Conservation (phyloP, 2,329 filamentous ascomycete species). For the Zymoseptoria passerinii region DNA sequence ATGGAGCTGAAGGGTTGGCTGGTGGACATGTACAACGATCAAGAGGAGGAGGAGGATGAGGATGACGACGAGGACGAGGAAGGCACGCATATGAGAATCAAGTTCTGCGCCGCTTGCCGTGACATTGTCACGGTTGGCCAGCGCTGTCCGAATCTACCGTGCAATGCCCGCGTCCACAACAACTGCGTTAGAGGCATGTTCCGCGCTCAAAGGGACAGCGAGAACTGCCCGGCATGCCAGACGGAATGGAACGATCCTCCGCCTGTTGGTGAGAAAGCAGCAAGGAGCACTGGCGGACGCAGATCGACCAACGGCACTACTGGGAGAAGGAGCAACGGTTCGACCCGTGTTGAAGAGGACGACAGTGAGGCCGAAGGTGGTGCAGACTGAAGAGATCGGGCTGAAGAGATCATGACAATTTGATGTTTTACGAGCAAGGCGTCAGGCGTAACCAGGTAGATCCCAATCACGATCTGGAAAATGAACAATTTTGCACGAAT, state of each 20-base stretch:
- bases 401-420: neutral
- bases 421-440: constrained; percentile 8
- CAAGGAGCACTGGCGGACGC: constrained; percentile 10
- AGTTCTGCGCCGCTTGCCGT: constrained; percentile 78
- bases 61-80: constrained; percentile 39
- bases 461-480: constrained; percentile 6
- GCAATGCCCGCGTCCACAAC: constrained; percentile 64
- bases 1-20: constrained; percentile 82
- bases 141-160: constrained; percentile 62
- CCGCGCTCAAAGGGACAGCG: constrained; percentile 49
- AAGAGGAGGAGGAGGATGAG: constrained; percentile 45
- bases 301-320: constrained; percentile 13
- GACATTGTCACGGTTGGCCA: constrained; percentile 82
- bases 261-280: constrained; percentile 47
- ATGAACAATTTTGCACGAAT: constrained; percentile 3
- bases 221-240: constrained; percentile 55
- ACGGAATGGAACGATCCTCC: constrained; percentile 43
- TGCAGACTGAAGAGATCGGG: constrained; percentile 4
- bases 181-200: constrained; percentile 69
- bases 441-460: constrained; percentile 5
- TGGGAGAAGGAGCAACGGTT: constrained; percentile 12
- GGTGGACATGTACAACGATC: constrained; percentile 81
- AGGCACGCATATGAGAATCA: constrained; percentile 59
- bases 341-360: constrained; percentile 10
- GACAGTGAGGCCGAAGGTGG: constrained; percentile 7